Evolutionary conservation across 345 rosid species (phyloP), one percentile per base, ranked within the genome.

Genomic region (Chamaenerion angustifolium): DNA sequence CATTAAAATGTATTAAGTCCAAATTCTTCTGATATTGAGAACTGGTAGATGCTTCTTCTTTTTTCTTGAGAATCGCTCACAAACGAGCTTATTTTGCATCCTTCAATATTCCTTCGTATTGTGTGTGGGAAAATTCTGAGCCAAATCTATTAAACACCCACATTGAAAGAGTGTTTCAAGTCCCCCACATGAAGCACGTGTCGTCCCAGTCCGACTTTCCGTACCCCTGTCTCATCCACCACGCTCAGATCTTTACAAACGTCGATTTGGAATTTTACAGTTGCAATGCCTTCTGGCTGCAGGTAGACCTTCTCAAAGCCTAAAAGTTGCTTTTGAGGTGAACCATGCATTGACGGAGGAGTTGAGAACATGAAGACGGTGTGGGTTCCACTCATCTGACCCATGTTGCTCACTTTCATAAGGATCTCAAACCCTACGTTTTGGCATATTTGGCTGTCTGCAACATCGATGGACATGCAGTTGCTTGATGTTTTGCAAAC

Each of bases 191-290:
- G 96, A 42, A 90, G 83, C 52, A 75, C 57, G 63, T 86, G 85
- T 35, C 71, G 51, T 16, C 98, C 94, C 48, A 86, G 46, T 0
- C 75, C 80, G 4, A 90, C 63, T 56, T 75, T 86, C 57, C 73
- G 43, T 58, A 55, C 64, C 4, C 98, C 98, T 0, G 11, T 12
- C 57, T 90, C 89, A 52, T 81, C 96, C 2, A 78, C 83, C 3
- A 83, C 70, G 56, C 83, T 82, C 64, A 90, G 74, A 67, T 90
- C 85, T 68, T 70, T 81, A 58, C 98, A 90, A 11, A 76, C 79
- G 45, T 83, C 76, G 12, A 90, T 73, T 46, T 58, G 68, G 56
- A 90, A 86, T 12, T 50, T 69, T 40, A 86, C 79, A 50, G 65
- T 19, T n/a, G 56, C 35, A 43, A 66, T 67, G 8, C 69, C 58